Base-by-base conservation (phyloP, 495 filamentous ascomycete genomes). In the Platismatia glauca region DNA sequence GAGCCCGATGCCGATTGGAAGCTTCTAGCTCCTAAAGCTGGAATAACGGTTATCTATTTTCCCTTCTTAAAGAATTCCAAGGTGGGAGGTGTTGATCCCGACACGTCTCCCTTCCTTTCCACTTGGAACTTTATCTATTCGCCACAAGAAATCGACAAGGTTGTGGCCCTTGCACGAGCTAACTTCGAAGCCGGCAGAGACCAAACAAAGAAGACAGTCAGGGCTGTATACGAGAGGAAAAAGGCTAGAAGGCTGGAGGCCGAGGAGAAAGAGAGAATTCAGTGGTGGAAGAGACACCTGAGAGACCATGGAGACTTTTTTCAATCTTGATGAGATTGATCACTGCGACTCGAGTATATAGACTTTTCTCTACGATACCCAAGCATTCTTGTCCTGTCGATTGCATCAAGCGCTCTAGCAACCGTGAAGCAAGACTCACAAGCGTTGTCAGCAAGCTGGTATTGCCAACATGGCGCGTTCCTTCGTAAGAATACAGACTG, bases 61-160 rank as follows among this genome's bases (percentile, higher is more conserved):
- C 94, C 94, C 4, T 84, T 96, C 64, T 76, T 97, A 13, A 84
- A 86, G 22, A 97, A 98, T 71, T 80, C 86, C 0, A 83, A 86
- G 24, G 88, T 93, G 1, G 79, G 80, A 8, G 87, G 83, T 57
- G 86, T 97, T 33, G 86, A 96, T 70, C 93, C 94, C 0, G 82
- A 86, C 39, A 82, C 78, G 16, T 84, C 82, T 62, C 89, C 91
- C 57, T 98, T 91, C 77, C 82, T 97, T 73, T 89, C 84, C 67
- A 98, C 94, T 1, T 97, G 94, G 94, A 98, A 97, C 72, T 97
- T 97, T 71, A 84, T 95, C 50, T 97, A 95, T 74, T 91, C 88
- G 39, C 88, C 91, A 0, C 82, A 90, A 61, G 86, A 97, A 69
- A 80, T 97, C 55, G 92, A 96, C 59, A 79, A 82, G 29, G 87